phyloP scores from a whole-genome alignment of 2,329 filamentous ascomycete species.

The Aspergillus novofumigatus region DNA sequence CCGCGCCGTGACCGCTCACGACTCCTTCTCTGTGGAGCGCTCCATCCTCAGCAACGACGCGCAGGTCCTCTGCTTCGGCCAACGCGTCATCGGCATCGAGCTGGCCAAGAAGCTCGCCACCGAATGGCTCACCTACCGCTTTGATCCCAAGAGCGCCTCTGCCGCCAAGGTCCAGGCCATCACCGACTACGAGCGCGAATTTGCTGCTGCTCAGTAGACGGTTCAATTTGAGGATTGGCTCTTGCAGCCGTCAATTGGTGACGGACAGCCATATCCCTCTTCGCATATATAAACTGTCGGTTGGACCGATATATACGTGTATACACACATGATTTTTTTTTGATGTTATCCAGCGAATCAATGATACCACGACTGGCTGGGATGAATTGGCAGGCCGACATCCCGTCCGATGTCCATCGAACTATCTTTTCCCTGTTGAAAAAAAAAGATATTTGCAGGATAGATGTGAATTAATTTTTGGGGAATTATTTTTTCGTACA shows the following conservation, averaged over 20 bases:
- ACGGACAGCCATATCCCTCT: background rate
- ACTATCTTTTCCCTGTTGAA: background rate
- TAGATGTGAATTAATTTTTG: no score
- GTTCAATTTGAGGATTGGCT: no score
- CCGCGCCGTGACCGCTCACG: slow-evolving; percentile 83
- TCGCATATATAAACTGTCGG: background rate
- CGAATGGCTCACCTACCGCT: slow-evolving; percentile 82
- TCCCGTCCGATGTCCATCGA: slow-evolving; percentile 1
- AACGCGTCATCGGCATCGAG: slow-evolving; percentile 78
- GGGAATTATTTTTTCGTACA: no score
- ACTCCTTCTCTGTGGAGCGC: slow-evolving; percentile 78
- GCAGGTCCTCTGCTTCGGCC: slow-evolving; percentile 81
- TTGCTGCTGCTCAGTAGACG: slow-evolving; percentile 15
- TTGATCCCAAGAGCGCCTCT: slow-evolving; percentile 64
- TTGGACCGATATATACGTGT: background rate
- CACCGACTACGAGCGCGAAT: slow-evolving; percentile 40
- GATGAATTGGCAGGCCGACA: slow-evolving; percentile 16
- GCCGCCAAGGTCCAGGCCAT: slow-evolving; percentile 56
- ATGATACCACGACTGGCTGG: slow-evolving; percentile 28
- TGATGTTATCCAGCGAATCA: slow-evolving; percentile 17
- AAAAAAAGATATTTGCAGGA: background rate
- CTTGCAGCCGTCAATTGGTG: no score
- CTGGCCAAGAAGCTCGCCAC: slow-evolving; percentile 70
- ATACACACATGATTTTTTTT: slow-evolving; percentile 5
- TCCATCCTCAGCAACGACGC: slow-evolving; percentile 79